phyloP scores from a whole-genome alignment of 345 rosid species.

The Gynandropsis gynandra region DNA sequence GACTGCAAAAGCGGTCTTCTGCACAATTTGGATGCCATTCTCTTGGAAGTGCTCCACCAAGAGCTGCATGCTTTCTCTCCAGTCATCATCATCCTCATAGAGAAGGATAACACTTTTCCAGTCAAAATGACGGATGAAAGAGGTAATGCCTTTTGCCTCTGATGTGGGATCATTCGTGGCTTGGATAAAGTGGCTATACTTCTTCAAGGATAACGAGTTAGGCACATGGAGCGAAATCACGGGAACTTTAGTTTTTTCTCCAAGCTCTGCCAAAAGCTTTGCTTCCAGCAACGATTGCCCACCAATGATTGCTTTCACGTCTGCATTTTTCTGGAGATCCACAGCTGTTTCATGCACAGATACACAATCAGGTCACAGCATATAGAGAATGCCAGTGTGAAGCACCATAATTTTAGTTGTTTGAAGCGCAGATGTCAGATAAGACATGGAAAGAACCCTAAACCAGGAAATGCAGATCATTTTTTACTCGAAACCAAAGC shows the following conservation, averaged over 20 bases:
- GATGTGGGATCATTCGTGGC: slow-evolving; percentile 19
- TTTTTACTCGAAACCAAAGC: neutral
- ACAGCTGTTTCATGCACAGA: slow-evolving; percentile 18
- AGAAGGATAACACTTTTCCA: slow-evolving; percentile 29
- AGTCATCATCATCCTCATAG: slow-evolving; percentile 23
- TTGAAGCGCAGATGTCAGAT: too few species aligned
- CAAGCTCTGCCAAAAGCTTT: slow-evolving; percentile 25
- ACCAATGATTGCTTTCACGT: slow-evolving; percentile 15
- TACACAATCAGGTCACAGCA: neutral
- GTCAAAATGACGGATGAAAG: slow-evolving; percentile 18
- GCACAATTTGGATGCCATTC: neutral
- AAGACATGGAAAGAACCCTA: neutral
- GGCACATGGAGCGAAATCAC: slow-evolving; percentile 24
- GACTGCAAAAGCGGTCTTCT: slow-evolving; percentile 18
- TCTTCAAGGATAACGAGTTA: neutral
- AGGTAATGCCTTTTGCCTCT: slow-evolving; percentile 20
- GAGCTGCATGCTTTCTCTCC: slow-evolving; percentile 23
- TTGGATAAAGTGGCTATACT: slow-evolving; percentile 24
- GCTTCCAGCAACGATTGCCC: slow-evolving; percentile 17
- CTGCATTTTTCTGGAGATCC: slow-evolving; percentile 13
- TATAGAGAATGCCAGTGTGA: too few species aligned
- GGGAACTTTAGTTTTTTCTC: slow-evolving; percentile 27
- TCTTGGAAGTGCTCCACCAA: slow-evolving; percentile 13
- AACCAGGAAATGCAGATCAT: neutral
- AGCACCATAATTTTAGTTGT: too few species aligned